These are phyloP conservation scores for Trypanosoma platydactyli DNA, from an alignment of 208 protist genomes.

Conservation along the genomic window DNA sequence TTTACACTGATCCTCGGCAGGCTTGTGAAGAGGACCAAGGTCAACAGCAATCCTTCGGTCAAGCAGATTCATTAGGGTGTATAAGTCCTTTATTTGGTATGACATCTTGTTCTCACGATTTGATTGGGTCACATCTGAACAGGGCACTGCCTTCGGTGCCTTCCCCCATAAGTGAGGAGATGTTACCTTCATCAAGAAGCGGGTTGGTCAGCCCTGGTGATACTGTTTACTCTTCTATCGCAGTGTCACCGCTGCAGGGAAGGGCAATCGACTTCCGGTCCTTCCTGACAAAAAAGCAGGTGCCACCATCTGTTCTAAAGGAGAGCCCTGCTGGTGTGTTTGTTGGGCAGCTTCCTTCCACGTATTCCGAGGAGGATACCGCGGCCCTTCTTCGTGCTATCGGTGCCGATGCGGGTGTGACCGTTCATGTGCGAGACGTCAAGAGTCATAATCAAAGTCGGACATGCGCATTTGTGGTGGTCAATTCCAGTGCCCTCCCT, in stretches of 20 bases:
- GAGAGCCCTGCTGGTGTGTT: constrained; percentile 74
- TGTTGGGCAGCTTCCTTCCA: constrained; percentile 77
- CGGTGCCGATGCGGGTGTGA: constrained; percentile 42
- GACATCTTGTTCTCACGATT: constrained; percentile 3
- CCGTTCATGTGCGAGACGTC: constrained; percentile 70
- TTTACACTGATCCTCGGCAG: constrained; percentile 3
- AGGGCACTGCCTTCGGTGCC: background rate
- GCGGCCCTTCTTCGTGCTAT: constrained; percentile 66
- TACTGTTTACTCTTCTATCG: constrained; percentile 60
- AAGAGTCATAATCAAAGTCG: constrained; percentile 81
- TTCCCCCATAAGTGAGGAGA: constrained; percentile 1
- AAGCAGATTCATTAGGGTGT: constrained; percentile 3
- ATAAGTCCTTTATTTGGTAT: constrained; percentile 8
- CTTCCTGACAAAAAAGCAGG: constrained; percentile 38
- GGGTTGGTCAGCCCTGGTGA: constrained; percentile 5
- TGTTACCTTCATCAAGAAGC: background rate
- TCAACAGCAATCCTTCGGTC: background rate
- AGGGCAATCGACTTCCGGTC: constrained; percentile 54
- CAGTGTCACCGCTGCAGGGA: constrained; percentile 38
- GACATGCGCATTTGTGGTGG: constrained; percentile 83
- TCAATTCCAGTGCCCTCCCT: constrained; percentile 55
- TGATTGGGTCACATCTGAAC: background rate
- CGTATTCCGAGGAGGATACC: constrained; percentile 73
- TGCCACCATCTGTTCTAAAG: constrained; percentile 32
- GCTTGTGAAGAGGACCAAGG: background rate